Percentiles rank a stretch among this genome's conserved stretches.
These are phyloP conservation scores for Trametes sp. DNA, from an alignment of 1,284 basidiomycete genomes.

Conservation along the genomic window DNA sequence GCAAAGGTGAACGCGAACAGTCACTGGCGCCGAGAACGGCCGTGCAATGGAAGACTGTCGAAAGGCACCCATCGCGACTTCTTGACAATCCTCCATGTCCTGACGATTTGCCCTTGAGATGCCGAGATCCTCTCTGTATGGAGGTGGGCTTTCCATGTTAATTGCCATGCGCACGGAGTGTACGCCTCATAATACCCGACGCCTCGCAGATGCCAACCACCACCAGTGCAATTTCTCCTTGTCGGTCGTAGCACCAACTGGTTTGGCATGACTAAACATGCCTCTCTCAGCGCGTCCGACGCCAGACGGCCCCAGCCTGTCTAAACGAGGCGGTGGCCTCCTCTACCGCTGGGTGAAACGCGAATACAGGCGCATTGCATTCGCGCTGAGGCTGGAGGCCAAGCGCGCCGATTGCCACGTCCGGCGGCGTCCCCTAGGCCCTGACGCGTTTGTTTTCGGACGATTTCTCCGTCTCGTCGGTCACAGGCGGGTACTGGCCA, in stretches of 20 bases:
- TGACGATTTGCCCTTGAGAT: slow-evolving; percentile 9
- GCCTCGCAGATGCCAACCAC: not conserved
- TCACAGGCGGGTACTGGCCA: slow-evolving; percentile 6
- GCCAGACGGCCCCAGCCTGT: not conserved
- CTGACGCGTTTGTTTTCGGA: not conserved
- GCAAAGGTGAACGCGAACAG: not conserved
- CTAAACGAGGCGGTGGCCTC: slow-evolving; percentile 1
- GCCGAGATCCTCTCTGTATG: not conserved
- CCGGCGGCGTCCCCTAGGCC: not conserved
- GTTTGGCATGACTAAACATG: not conserved
- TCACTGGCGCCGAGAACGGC: not conserved
- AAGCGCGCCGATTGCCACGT: slow-evolving; percentile 1
- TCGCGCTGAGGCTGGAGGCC: not conserved
- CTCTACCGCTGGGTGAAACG: slow-evolving; percentile 1
- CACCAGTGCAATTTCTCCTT: not conserved
- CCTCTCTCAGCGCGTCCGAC: not conserved
- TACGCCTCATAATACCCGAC: slow-evolving; percentile 3
- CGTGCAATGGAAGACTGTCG: slow-evolving; percentile 10
- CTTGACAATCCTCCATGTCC: slow-evolving; percentile 22
- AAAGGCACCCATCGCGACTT: not conserved
- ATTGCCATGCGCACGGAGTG: not conserved
- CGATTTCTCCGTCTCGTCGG: not conserved
- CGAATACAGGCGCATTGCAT: not conserved
- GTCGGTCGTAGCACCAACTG: not conserved
- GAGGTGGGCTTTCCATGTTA: not conserved